Base-by-base conservation (phyloP, 139 green algal species). In the Chlamydomonas sp. region DNA sequence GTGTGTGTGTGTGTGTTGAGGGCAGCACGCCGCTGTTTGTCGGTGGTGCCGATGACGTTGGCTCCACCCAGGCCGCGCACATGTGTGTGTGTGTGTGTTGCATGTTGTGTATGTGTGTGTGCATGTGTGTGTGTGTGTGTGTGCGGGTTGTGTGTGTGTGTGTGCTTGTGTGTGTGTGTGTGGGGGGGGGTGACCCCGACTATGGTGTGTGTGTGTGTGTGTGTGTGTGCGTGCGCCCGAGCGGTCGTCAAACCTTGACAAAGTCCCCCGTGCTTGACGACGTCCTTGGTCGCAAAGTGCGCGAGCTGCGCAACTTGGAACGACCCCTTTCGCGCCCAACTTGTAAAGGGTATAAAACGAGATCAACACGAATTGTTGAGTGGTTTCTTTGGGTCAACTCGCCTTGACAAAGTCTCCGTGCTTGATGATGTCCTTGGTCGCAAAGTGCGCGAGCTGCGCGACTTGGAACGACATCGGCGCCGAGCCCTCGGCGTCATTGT, bases 391-490 rank as follows among this genome's bases (percentile, higher is more conserved):
- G n/a, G n/a, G n/a, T n/a, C 10, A 35, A 50, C 64, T 59, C 20
- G 60, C 64, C 43, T 49, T 70, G 39, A 70, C 37, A 28, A 70
- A 70, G 33, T 59, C n/a, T 6, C 64, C 64, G 20, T 70, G 36
- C 33, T 3, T 61, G 3, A 33, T n/a, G 39, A 61, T 10, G 43
- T 70, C 64, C 26, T 60, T n/a, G 30, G 37, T 50, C 3, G 64
- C 64, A 30, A 70, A 48, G 20, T 70, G 64, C 8, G 37, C 13
- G 3, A 70, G 39, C 13, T 50, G n/a, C 30, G 37, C 64, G 3
- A 60, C 39, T 26, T 70, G 38, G n/a, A 65, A 36, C 22, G 6
- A 13, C 59, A 66, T 66, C 5, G 59, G 59, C 5, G 31, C 59
- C 39, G 10, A 48, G 20, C 59, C 59, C 59, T 66, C 16, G 6